phyloP scores from a whole-genome alignment of 257 asterid species.

The Paraleonurus japonicus region DNA sequence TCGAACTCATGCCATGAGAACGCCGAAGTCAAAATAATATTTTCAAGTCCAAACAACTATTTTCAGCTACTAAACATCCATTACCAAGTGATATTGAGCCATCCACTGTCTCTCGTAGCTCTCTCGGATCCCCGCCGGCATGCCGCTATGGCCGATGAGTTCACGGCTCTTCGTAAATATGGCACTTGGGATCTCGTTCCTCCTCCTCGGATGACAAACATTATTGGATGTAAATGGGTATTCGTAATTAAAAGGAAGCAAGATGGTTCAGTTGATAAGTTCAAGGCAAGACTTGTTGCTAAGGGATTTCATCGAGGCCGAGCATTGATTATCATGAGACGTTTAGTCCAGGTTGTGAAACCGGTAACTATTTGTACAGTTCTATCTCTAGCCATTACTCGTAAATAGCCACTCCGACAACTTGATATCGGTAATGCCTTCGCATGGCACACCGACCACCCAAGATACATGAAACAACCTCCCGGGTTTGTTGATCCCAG shows the following conservation, averaged over 20 bases:
- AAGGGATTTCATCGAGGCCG: no score
- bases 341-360: neutral
- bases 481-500: no score
- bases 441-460: no score
- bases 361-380: neutral
- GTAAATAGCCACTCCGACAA: neutral
- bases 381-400: neutral
- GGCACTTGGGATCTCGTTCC: neutral
- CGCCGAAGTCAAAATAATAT: no score
- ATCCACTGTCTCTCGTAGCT: neutral
- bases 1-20: no score
- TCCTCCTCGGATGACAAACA: neutral
- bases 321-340: neutral
- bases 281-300: no score
- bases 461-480: no score
- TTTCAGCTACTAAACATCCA: no score
- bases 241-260: neutral
- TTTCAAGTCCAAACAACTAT: no score
- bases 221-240: neutral
- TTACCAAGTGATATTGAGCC: no score
- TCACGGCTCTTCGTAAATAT: neutral
- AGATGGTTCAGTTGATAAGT: no score
- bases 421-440: neutral
- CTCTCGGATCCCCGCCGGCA: neutral
- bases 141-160: neutral